Base-by-base conservation (phyloP, 306 rosid species). In the Hippophae rhamnoides region DNA sequence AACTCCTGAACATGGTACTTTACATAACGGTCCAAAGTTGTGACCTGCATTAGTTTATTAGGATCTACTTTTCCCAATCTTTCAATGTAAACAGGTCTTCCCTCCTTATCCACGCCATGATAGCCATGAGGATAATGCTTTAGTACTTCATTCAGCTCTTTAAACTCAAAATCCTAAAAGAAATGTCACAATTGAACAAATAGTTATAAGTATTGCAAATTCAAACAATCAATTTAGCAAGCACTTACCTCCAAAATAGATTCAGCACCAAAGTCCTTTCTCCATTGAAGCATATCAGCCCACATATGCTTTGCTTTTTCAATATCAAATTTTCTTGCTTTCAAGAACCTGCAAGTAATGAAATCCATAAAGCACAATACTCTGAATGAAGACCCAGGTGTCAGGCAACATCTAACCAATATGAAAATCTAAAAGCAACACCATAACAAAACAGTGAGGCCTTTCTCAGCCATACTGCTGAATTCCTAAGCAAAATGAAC, bases 101-200 rank as follows among this genome's bases (percentile, higher is more conserved):
- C 99, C 70, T 92, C 99, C 84, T 80, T 92, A 78, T 92, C 99
- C 59, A 92, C 90, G 27, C 99, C 95, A 51, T 92, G 99, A 75
- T 92, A 78, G 43, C 99, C 96, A 47, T 88, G 99, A 23, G 99
- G 99, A 63, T 92, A 92, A 65, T 85, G 79, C 72, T 56, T 77
- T 50, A 84, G 56, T 62, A 92, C 96, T 68, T 88, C 99, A 57
- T 70, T 52, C 47, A 81, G 45, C 70, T 92, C 99, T 54, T 76
- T 78, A 70, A 85, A 88, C 69, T 92, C 95, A 57, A 92, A 92
- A 70, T 83, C 96, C 99, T 92, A 72, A 18, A 31, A 41, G 57
- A 61, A 74, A 18, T 18, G 23, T 41, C 23, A 63, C 64, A 10
- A 65, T 54, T 27, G 8, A 64, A 41, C 23, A 67, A 45, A 52